Evolutionary conservation across 2,329 filamentous ascomycete species (phyloP), one percentile per base, ranked within the genome.

Genomic region (Microdochium bolleyi): DNA sequence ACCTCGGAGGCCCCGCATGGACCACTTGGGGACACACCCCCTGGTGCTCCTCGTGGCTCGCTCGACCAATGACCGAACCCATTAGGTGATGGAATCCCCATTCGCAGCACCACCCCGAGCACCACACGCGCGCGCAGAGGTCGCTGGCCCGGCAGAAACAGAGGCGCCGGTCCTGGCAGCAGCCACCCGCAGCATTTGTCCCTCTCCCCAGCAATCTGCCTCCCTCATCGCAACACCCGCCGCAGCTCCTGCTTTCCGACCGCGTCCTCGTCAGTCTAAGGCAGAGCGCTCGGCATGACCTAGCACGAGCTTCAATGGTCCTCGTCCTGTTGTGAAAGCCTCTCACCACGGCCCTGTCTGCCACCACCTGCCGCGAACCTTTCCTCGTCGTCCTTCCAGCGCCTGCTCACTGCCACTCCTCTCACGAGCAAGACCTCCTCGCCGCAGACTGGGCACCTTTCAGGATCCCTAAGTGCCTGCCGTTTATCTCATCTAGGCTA

Each of bases 361-460:
- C 37, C 14, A 16, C 37, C 19, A 16, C 14, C 37, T 16, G 16
- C 19, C 14, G 37, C 37, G 37, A 41, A n/a, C 37, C 37, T n/a
- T n/a, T 5, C 37, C 14, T 44, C 4, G 16, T 44, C 37, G 5
- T 44, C 37, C 37, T 44, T 16, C 21, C 5, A 44, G 16, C 37
- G 16, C 37, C 16, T n/a, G 16, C 37, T 4, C 16, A 5, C 37
- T 44, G 16, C 37, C 21, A 5, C 21, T 14, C 14, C 37, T 16
- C 52, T 52, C 55, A 25, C 53, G 44, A 49, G 24, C 52, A 27
- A 34, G 38, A 27, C 14, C 34, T 24, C 27, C 51, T 49, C 46
- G 49, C n/a, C 27, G 11, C 27, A 11, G 27, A 30, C 27, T 30
- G 27, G 27, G 11, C 27, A 11, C 11, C 5, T 30, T 5, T 11